Evolutionary conservation across 1,139 yeast genomes (phyloP), one percentile per base, ranked within the genome.

Genomic region (Suhomyces coccinellae): DNA sequence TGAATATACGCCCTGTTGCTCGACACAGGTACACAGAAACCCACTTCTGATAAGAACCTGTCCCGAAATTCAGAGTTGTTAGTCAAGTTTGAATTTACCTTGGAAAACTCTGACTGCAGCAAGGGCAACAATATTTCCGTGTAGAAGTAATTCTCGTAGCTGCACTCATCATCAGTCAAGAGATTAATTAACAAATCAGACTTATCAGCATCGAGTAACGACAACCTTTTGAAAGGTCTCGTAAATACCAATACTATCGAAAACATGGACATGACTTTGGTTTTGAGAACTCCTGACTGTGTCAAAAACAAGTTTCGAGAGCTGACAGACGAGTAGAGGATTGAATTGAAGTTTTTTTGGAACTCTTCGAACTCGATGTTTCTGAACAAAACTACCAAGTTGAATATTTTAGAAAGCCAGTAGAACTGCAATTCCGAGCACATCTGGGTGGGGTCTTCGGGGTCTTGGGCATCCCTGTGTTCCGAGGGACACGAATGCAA

Each of bases 171-270:
- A 6, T 51, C 49, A 14, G 54, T 55, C 40, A 52, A 55, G 31
- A 58, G 46, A 44, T 63, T 65, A 13, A 62, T 47, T 1, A 64
- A 36, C 1, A 44, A 33, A 38, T 62, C 65, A 27, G 52, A 49
- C 13, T 52, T 48, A 24, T 57, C 59, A 7, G 54, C 43, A 22
- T 57, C 58, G 11, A 55, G 43, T 29, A 65, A 55, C 1, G 62
- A 50, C 36, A 69, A 52, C n/a, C 57, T 57, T 36, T 57, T 61
- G 50, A 67, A 67, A 5, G 74, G 69, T 42, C 61, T 58, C 12
- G 62, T 44, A 12, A 66, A 60, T 1, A 69, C 51, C 26, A 60
- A 49, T 3, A 62, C 62, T 9, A 67, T 51, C 6, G 61, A 61
- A 43, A 58, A 61, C 61, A 66, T 56, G 5, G 57, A 47, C 22